Percentiles rank a stretch among this genome's conserved stretches.
phyloP scores from a whole-genome alignment of 176 grass and related monocot species.

The Paspalum vaginatum region DNA sequence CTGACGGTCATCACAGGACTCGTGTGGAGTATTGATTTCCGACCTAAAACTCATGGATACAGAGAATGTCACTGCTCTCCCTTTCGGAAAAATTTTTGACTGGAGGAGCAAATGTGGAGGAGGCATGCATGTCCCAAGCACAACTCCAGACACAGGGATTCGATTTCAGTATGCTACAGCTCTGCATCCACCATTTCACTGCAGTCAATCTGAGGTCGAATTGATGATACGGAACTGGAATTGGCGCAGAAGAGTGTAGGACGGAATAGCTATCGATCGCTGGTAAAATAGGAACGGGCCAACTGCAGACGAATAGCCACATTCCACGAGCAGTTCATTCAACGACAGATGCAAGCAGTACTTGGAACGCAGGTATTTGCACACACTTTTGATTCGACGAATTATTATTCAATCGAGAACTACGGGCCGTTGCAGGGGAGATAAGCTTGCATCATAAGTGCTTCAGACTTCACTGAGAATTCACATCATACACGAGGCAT shows the following conservation, averaged over 20 bases:
- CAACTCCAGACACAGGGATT: neutral
- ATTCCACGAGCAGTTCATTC: conserved; percentile 1
- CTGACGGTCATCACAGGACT: conserved; percentile 36
- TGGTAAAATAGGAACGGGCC: neutral
- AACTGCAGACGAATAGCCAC: conserved; percentile 1
- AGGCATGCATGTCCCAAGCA: neutral
- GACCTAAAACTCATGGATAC: neutral
- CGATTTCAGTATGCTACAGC: neutral
- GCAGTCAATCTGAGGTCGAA: neutral
- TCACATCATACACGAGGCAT: neutral
- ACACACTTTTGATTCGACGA: too few species aligned
- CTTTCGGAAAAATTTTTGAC: neutral
- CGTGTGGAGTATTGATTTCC: conserved; percentile 31
- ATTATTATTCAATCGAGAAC: neutral
- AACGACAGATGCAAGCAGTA: too few species aligned
- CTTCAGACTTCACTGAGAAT: neutral
- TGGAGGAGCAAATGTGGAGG: neutral
- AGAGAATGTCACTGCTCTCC: conserved; percentile 18
- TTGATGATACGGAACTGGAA: neutral
- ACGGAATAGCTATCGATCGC: neutral
- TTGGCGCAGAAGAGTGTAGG: neutral
- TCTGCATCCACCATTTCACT: neutral
- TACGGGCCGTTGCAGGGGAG: neutral
- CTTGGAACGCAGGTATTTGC: too few species aligned
- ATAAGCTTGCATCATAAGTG: neutral